A percentile compares a stretch with the other conserved stretches of the same genome.
These are phyloP conservation scores for Auricularia sp. DNA, from an alignment of 768 basidiomycete species.

Conservation along the genomic window DNA sequence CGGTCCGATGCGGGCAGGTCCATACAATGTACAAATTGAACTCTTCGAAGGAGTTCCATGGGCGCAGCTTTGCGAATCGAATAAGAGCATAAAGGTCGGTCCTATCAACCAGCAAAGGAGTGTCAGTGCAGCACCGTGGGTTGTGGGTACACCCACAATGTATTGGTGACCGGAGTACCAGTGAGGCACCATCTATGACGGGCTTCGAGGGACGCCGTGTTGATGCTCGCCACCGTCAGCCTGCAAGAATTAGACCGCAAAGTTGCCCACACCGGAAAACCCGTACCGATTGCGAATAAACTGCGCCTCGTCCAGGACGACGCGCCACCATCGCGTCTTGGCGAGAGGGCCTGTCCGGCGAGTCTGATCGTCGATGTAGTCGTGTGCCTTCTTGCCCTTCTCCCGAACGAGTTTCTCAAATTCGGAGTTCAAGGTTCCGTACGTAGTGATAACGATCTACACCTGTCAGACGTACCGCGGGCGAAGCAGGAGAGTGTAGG, in stretches of 20 bases:
- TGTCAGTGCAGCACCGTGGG: neutral
- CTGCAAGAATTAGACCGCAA: neutral
- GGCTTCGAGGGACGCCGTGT: conserved; percentile 47
- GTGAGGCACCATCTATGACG: conserved; percentile 74
- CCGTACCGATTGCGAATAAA: conserved; percentile 55
- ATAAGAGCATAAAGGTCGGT: conserved; percentile 63
- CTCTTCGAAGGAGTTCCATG: conserved; percentile 54
- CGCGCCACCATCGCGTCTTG: conserved; percentile 52
- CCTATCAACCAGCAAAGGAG: conserved; percentile 19
- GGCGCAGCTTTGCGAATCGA: conserved; percentile 56
- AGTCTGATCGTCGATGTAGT: conserved; percentile 8
- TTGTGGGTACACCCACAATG: conserved; percentile 33
- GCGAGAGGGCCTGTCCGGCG: conserved; percentile 43
- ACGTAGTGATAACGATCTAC: conserved; percentile 67
- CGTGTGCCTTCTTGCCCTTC: conserved; percentile 6
- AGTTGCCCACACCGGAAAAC: neutral
- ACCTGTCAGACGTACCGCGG: neutral
- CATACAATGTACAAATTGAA: conserved; percentile 51
- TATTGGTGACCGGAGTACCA: conserved; percentile 66
- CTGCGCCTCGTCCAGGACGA: conserved; percentile 72
- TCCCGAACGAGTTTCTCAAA: conserved; percentile 40
- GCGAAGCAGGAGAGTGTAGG: neutral
- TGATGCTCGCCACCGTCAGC: conserved; percentile 32
- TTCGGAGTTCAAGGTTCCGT: conserved; percentile 58
- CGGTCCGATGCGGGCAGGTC: neutral